Percentiles rank a stretch among this genome's conserved stretches.
phyloP scores from a whole-genome alignment of 2,329 filamentous ascomycete genomes.

The Xylariaceae sp. region DNA sequence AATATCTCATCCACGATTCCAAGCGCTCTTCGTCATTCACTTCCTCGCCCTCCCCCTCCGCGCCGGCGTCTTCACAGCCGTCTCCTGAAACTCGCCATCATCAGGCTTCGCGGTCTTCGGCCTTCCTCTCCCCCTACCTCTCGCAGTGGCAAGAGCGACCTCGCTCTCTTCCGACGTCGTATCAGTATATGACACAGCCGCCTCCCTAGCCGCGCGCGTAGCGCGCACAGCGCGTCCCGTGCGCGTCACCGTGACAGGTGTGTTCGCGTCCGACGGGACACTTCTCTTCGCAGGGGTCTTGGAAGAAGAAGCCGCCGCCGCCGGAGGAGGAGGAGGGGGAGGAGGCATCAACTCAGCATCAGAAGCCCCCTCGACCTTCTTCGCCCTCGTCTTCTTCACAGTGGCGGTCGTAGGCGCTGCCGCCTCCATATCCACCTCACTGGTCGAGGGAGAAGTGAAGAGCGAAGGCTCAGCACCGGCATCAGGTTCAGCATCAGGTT shows the following conservation, averaged over 20 bases:
- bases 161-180: neutral
- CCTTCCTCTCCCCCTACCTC: too few species aligned
- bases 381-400: neutral
- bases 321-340: neutral
- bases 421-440: too few species aligned
- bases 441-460: neutral
- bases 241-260: constrained; percentile 1
- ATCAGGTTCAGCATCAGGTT: neutral
- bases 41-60: too few species aligned
- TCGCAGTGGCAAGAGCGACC: too few species aligned
- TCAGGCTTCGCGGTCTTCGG: too few species aligned
- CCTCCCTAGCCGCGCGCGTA: constrained; percentile 3
- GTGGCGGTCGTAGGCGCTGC: neutral
- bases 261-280: too few species aligned
- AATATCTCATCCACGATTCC: too few species aligned
- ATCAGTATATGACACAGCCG: too few species aligned
- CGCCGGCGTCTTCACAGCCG: too few species aligned
- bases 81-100: too few species aligned
- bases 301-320: neutral
- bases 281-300: neutral
- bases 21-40: too few species aligned
- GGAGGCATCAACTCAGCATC: too few species aligned
- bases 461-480: neutral
- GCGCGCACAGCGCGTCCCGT: constrained; percentile 5
- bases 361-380: neutral